Percentiles rank a stretch among this genome's conserved stretches.
phyloP scores from a whole-genome alignment of 768 basidiomycete species.

The Calvatia gigantea region DNA sequence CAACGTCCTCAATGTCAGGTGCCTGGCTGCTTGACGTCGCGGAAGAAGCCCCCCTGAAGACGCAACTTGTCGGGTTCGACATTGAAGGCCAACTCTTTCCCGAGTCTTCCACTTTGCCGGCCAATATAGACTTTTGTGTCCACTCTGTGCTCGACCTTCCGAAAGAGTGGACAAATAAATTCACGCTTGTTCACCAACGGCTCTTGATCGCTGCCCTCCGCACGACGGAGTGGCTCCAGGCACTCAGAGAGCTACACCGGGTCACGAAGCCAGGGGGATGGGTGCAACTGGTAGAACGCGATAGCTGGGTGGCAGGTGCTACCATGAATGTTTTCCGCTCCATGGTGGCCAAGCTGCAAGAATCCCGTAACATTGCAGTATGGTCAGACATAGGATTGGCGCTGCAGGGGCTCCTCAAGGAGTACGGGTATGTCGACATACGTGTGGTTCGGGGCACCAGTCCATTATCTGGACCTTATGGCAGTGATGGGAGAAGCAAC shows the following conservation, averaged over 20 bases:
- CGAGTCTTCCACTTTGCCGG: background rate
- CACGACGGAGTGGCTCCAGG: slow-evolving; percentile 16
- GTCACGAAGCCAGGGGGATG: slow-evolving; percentile 16
- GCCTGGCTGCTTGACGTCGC: background rate
- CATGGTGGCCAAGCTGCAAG: background rate
- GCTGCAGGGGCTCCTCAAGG: background rate
- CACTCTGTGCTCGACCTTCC: slow-evolving; percentile 5
- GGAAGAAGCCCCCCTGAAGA: background rate
- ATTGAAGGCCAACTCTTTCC: background rate
- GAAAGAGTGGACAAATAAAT: slow-evolving; percentile 16
- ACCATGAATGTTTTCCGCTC: background rate
- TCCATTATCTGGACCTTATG: background rate
- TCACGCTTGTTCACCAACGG: slow-evolving; percentile 20
- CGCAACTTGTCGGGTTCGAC: background rate
- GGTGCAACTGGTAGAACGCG: background rate
- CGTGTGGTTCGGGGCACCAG: background rate
- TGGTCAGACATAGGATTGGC: background rate
- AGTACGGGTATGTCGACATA: background rate
- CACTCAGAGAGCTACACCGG: slow-evolving; percentile 13
- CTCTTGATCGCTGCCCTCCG: slow-evolving; percentile 18
- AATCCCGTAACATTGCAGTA: background rate
- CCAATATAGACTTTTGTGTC: background rate
- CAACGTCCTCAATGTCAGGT: no score
- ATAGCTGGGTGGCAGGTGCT: background rate
- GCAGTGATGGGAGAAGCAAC: background rate